Conservation (phyloP, 2,329 filamentous ascomycete species). For the Lecanicillium sp. region DNA sequence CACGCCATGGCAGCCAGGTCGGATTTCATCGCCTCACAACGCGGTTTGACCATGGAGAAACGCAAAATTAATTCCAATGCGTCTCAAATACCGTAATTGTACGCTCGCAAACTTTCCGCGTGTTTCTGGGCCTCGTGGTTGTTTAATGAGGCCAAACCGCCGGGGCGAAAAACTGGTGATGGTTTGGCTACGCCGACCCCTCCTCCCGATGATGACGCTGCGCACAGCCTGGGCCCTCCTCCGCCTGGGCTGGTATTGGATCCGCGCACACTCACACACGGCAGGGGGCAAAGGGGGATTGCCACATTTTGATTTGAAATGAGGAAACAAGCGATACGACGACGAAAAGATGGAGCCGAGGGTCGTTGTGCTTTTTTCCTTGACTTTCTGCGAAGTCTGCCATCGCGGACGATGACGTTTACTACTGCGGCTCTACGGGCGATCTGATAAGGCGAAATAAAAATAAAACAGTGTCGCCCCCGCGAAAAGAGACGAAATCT, state of each 20-base stretch:
- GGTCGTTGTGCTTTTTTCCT: no score
- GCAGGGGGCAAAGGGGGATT: background rate
- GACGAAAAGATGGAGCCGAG: background rate
- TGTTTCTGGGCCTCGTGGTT: slow-evolving; percentile 12
- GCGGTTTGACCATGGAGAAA: slow-evolving; percentile 20
- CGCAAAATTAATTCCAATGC: slow-evolving; percentile 8
- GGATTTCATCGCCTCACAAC: slow-evolving; percentile 7
- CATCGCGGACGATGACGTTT: no score
- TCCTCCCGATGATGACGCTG: slow-evolving; percentile 1
- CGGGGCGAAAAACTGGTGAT: slow-evolving; percentile 6
- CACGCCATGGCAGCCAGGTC: slow-evolving; percentile 29
- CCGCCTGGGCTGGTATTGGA: slow-evolving; percentile 5
- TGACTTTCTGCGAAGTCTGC: no score
- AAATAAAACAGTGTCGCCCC: no score
- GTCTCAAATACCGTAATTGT: slow-evolving; percentile 4
- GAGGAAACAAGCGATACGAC: slow-evolving; percentile 4
- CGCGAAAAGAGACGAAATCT: no score
- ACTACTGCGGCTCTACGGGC: no score
- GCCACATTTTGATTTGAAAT: slow-evolving; percentile 6
- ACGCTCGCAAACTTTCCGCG: slow-evolving; percentile 14
- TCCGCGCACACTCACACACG: slow-evolving; percentile 1
- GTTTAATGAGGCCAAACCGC: slow-evolving; percentile 12
- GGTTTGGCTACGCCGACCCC: slow-evolving; percentile 2
- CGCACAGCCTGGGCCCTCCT: background rate
- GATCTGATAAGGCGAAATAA: no score